These are phyloP conservation scores for Globisporangium megalacanthum DNA, from an alignment of 352 stramenopile species.

Conservation along the genomic window DNA sequence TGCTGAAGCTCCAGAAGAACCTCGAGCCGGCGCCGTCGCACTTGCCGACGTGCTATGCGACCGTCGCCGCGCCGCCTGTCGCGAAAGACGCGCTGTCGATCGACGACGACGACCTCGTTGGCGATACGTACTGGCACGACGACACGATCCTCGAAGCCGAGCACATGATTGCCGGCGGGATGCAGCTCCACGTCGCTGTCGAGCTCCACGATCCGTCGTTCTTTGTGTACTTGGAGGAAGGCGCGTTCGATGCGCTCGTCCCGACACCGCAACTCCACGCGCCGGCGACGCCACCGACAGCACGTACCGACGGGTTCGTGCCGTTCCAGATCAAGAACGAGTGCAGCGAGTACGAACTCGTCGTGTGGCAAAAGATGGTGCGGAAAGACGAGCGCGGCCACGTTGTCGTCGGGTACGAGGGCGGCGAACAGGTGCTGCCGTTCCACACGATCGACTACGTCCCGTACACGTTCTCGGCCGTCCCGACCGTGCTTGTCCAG, in stretches of 20 bases:
- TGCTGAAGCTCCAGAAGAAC: slow-evolving; percentile 63
- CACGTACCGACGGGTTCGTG: slow-evolving; percentile 52
- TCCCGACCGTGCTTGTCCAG: slow-evolving; percentile 67
- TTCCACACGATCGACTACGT: slow-evolving; percentile 82
- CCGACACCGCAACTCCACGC: slow-evolving; percentile 3
- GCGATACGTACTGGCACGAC: slow-evolving; percentile 24
- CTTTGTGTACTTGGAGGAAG: slow-evolving; percentile 55
- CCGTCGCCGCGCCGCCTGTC: slow-evolving; percentile 4
- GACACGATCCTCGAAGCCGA: slow-evolving; percentile 29
- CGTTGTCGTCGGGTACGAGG: slow-evolving; percentile 46
- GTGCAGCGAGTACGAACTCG: slow-evolving; percentile 64
- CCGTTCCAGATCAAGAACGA: slow-evolving; percentile 82
- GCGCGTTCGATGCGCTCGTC: slow-evolving; percentile 14
- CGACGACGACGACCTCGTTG: slow-evolving; percentile 23
- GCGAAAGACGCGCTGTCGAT: no score
- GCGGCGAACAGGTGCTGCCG: slow-evolving; percentile 58
- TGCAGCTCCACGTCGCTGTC: slow-evolving; percentile 70
- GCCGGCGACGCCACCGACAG: slow-evolving; percentile 16
- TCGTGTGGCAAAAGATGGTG: slow-evolving; percentile 80
- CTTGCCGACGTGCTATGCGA: slow-evolving; percentile 42
- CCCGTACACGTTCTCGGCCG: slow-evolving; percentile 58
- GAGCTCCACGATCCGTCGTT: slow-evolving; percentile 79
- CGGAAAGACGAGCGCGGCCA: slow-evolving; percentile 46
- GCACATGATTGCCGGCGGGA: slow-evolving; percentile 26
- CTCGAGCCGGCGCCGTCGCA: slow-evolving; percentile 33